These are phyloP conservation scores for Cryptococcus wingfieldii DNA, from an alignment of 1,284 basidiomycete genomes.

Conservation along the genomic window DNA sequence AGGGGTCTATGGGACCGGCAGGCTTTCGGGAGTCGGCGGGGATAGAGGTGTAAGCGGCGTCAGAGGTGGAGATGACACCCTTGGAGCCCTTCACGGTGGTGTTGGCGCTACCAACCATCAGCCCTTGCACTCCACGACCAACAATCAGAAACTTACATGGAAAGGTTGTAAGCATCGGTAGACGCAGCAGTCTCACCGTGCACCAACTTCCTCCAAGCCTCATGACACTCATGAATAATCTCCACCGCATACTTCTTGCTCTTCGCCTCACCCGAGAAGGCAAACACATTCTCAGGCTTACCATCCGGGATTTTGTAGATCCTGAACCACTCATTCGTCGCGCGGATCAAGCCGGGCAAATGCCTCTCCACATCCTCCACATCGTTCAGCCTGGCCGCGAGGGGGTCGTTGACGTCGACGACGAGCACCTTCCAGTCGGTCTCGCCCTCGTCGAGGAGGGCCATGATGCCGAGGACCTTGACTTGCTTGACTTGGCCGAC, in stretches of 20 bases:
- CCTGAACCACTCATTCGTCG: conserved; percentile 89
- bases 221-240: conserved; percentile 98
- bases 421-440: conserved; percentile 99
- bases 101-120: conserved; percentile 49
- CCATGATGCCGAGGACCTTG: conserved; percentile 99
- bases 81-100: conserved; percentile 68
- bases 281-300: conserved; percentile 98
- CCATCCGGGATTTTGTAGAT: conserved; percentile 98
- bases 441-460: conserved; percentile 94
- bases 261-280: conserved; percentile 99
- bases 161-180: conserved; percentile 66
- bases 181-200: conserved; percentile 69
- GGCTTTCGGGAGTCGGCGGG: conserved; percentile 77
- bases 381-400: conserved; percentile 95
- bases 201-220: conserved; percentile 95
- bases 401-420: conserved; percentile 93
- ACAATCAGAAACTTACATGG: conserved; percentile 60
- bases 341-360: conserved; percentile 90
- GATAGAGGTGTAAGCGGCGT: conserved; percentile 63
- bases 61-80: conserved; percentile 62
- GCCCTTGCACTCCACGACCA: background rate
- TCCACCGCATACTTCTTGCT: conserved; percentile 99
- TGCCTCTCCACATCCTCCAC: conserved; percentile 99
- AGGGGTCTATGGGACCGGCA: conserved; percentile 79
- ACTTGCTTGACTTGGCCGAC: conserved; percentile 99